phyloP scores from a whole-genome alignment of 192 early-diverging fungal genomes.

The Jimgerdemannia flammicorona region DNA sequence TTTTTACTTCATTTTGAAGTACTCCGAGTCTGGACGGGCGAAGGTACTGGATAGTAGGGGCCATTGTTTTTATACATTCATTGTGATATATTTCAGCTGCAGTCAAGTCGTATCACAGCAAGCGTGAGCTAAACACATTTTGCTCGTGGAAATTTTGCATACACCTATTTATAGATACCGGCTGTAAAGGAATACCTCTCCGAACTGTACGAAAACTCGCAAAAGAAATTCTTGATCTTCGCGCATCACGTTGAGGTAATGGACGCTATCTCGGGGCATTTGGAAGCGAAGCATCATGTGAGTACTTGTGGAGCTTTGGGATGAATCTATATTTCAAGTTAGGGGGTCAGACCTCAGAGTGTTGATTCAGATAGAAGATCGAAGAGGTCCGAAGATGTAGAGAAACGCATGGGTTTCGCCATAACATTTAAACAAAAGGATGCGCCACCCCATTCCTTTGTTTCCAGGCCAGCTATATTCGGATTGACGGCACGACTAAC shows the following conservation, averaged over 20 bases:
- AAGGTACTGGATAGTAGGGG: slow-evolving; percentile 14
- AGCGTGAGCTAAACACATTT: too few relatives aligned
- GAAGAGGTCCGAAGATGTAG: neutral
- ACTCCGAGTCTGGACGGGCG: slow-evolving; percentile 26
- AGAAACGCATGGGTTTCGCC: neutral
- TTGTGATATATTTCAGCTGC: too few relatives aligned
- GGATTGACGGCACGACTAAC: slow-evolving; percentile 42
- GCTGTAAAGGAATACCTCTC: slow-evolving; percentile 34
- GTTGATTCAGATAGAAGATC: neutral
- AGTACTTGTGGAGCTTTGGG: neutral
- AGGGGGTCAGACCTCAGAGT: neutral
- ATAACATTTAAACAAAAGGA: slow-evolving; percentile 1
- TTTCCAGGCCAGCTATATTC: slow-evolving; percentile 32
- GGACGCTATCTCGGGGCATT: slow-evolving; percentile 15
- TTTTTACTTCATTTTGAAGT: slow-evolving; percentile 12
- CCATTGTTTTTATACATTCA: neutral
- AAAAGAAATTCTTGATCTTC: slow-evolving; percentile 47
- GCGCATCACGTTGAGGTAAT: slow-evolving; percentile 38
- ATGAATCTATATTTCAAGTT: too few relatives aligned
- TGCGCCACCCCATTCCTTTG: neutral
- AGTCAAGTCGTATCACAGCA: neutral
- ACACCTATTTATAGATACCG: neutral
- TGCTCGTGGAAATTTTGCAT: neutral
- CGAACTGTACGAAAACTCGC: slow-evolving; percentile 29
- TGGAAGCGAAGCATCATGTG: slow-evolving; percentile 21